Conservation (phyloP, 208 protist species). For the Crithidia sp. region DNA sequence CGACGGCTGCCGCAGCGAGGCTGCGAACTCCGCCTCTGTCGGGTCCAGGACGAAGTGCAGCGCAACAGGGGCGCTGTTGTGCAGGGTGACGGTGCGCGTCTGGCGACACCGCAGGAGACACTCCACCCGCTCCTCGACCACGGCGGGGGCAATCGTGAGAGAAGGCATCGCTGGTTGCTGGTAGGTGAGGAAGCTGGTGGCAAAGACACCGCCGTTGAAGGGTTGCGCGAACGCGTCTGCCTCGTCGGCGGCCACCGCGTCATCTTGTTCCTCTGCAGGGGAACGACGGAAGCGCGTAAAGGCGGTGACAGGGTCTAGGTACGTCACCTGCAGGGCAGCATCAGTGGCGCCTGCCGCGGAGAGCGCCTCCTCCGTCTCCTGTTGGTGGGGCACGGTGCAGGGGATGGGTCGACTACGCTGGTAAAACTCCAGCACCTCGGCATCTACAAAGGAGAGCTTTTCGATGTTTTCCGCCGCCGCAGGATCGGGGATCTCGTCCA, state of each 20-base stretch:
- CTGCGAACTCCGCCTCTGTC: slow-evolving; percentile 42
- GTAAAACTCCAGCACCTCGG: slow-evolving; percentile 35
- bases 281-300: slow-evolving; percentile 22
- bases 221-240: neutral
- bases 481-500: slow-evolving; percentile 71
- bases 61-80: slow-evolving; percentile 69
- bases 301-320: slow-evolving; percentile 31
- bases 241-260: neutral
- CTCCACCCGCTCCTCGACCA: slow-evolving; percentile 78
- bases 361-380: neutral
- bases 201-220: slow-evolving; percentile 50
- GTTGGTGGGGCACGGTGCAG: slow-evolving; percentile 4
- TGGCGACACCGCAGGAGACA: slow-evolving; percentile 74
- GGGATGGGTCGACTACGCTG: slow-evolving; percentile 29
- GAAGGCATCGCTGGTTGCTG: slow-evolving; percentile 64
- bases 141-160: slow-evolving; percentile 61
- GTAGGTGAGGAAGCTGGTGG: slow-evolving; percentile 79
- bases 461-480: slow-evolving; percentile 16
- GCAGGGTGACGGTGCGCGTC: slow-evolving; percentile 72
- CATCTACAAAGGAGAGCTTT: slow-evolving; percentile 31
- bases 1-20: slow-evolving; percentile 16
- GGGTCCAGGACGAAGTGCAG: slow-evolving; percentile 84
- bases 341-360: too few relatives aligned
- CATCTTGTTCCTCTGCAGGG: neutral
- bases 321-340: slow-evolving; percentile 27